Evolutionary conservation across 2,329 filamentous ascomycete species (phyloP), one percentile per base, ranked within the genome.

Genomic region (Nothophoma quercina): DNA sequence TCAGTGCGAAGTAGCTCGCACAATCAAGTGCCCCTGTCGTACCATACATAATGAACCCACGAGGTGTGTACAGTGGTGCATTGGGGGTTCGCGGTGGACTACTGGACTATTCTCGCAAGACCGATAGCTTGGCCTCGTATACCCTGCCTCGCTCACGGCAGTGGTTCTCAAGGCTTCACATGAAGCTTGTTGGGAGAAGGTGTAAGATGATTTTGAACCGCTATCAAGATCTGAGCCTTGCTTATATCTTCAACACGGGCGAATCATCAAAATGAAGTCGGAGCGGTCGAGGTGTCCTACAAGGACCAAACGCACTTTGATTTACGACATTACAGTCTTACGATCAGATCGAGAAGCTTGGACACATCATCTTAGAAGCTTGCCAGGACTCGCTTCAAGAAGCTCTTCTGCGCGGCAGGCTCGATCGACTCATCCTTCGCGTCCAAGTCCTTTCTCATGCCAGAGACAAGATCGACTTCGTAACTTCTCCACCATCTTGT

Each of bases 381-480:
- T 7, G 49, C 35, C 52, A 47, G 57, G 6, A 60, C 12, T 23
- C 53, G 55, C 43, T 61, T 59, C 43, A 55, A 22, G n/a, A 58
- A 54, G 42, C 50, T 53, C 38, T 60, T 47, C 35, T 62, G 63
- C 7, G 33, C 50, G 13, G 54, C 23, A 10, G 42, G 32, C 5
- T 56, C 36, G 8, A 51, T 7, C 7, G 35, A 25, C 6, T 59
- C 60, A 18, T 65, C 60, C 39, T 51, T 62, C 10, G 49, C 50
- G 50, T 77, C 74, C 51, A 78, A 35, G 60, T 77, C 67, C 39
- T 63, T 67, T 35, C 75, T 65, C 56, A 67, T 65, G 5, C 75
- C 75, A 12, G 60, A 64, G 52, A 74, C 70, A 15, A 78, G 55
- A 59, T 78, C 74, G 13, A 78, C 70, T 43, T 78, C 74, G 28